Evolutionary conservation across 805 yeast species (phyloP), one percentile per base, ranked within the genome.

Genomic region (Saccharomycopsis oosterbeekiorum): DNA sequence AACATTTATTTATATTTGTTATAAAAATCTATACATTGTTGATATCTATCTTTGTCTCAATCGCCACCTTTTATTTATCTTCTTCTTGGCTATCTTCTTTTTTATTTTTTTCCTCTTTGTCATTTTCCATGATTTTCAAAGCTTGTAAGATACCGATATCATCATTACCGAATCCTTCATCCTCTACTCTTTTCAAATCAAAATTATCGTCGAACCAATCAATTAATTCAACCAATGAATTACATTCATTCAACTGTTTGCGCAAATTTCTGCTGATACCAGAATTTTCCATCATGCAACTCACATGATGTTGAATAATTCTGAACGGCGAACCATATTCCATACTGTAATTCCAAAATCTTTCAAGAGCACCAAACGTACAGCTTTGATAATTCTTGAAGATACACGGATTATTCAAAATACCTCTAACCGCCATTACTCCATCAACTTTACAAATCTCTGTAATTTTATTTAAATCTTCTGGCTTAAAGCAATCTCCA

Each of bases 391-490:
- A 81, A 0, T 96, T 96, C 9, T 39, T 29, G 74, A 94, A 94
- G 65, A 94, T 68, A 0, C 92, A 96, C 0, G 99, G 99, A 70
- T 94, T 94, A 36, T 81, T 76, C 58, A 94, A 74, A 2, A 89
- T 76, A 0, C 99, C 99, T 64, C 99, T 76, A 1, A 89, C 99
- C 1, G 97, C 86, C 99, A 94, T 94, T 8, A 94, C 88, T 8
- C 98, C 99, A 70, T 89, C 94, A 50, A 84, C 90, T 1, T 87
- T 86, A 0, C 98, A 91, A 58, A 70, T 70, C 12, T 80, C 74
- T 0, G 83, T 82, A 34, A 93, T 92, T 19, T 71, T 69, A 53
- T 75, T 68, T n/a, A 88, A 85, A 70, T 90, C 97, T 17, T 77
- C 74, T 26, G 84, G 73, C 0, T 80, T 70, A 68, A 87, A 87